Percentiles rank a stretch among this genome's conserved stretches.
These are phyloP conservation scores for Euphrasia arctica DNA, from an alignment of 305 asterid species.

Conservation along the genomic window DNA sequence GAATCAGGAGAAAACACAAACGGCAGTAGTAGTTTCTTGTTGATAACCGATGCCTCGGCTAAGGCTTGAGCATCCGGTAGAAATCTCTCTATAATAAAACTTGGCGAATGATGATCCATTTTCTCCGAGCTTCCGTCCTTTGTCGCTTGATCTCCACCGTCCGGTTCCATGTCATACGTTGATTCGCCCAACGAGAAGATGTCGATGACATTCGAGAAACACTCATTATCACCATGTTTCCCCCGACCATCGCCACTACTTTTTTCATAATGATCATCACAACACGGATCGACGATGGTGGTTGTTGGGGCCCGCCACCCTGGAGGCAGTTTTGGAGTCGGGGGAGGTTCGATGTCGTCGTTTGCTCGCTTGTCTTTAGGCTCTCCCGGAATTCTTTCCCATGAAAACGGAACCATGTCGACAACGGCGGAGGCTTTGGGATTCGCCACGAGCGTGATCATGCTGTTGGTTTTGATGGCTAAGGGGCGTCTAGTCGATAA, in stretches of 20 bases:
- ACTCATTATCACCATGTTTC: slow-evolving; percentile 24
- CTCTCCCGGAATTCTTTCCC: slow-evolving; percentile 71
- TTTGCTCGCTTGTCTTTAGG: slow-evolving; percentile 39
- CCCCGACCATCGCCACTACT: slow-evolving; percentile 19
- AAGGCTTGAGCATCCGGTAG: slow-evolving; percentile 78
- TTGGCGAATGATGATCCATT: slow-evolving; percentile 30
- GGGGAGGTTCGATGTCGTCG: slow-evolving; percentile 29
- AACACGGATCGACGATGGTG: too few species aligned
- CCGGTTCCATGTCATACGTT: slow-evolving; percentile 17
- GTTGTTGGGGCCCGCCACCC: slow-evolving; percentile 38
- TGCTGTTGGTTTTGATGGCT: slow-evolving; percentile 11
- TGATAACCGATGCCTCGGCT: slow-evolving; percentile 49
- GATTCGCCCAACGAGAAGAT: slow-evolving; percentile 65
- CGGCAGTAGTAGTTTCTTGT: slow-evolving; percentile 25
- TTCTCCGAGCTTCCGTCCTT: slow-evolving; percentile 25
- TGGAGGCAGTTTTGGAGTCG: slow-evolving; percentile 59
- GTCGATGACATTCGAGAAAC: slow-evolving; percentile 51
- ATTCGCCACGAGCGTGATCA: neutral
- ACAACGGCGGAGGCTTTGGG: slow-evolving; percentile 3
- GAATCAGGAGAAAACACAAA: slow-evolving; percentile 17
- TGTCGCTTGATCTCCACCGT: slow-evolving; percentile 24
- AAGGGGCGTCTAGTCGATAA: slow-evolving; percentile 51
- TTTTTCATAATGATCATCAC: neutral
- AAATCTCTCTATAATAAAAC: slow-evolving; percentile 63
- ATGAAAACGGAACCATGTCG: slow-evolving; percentile 67